Conservation (phyloP, 208 protist species). For the Leishmania mexicana region DNA sequence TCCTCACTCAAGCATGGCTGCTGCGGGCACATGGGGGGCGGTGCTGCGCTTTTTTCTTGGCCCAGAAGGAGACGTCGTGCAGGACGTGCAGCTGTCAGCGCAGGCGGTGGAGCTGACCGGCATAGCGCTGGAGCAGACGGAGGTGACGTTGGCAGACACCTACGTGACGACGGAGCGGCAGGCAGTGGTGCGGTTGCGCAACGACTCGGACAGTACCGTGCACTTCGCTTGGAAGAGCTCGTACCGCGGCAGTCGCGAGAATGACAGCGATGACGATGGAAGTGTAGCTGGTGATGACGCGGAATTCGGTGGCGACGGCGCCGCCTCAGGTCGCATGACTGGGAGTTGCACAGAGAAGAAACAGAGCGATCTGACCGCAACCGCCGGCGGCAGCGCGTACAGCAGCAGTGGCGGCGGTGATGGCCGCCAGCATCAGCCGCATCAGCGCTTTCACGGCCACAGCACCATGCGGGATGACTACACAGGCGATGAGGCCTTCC, state of each 20-base stretch:
- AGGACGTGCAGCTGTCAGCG: slow-evolving; percentile 72
- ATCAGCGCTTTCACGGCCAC: background rate
- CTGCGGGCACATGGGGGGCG: slow-evolving; percentile 20
- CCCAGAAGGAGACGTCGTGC: slow-evolving; percentile 76
- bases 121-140: slow-evolving; percentile 61
- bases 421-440: slow-evolving; percentile 13
- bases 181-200: slow-evolving; percentile 81
- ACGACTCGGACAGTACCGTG: slow-evolving; percentile 83
- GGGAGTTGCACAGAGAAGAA: background rate
- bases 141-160: slow-evolving; percentile 79
- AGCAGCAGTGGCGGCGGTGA: background rate
- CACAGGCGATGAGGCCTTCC: slow-evolving; percentile 89
- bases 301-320: background rate
- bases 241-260: slow-evolving; percentile 13
- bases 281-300: slow-evolving; percentile 2
- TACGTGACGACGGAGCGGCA: slow-evolving; percentile 93
- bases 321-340: background rate
- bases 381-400: background rate
- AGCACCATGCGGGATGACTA: slow-evolving; percentile 19
- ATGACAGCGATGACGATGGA: slow-evolving; percentile 1
- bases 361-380: background rate
- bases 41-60: slow-evolving; percentile 83
- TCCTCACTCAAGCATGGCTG: slow-evolving; percentile 13
- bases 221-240: slow-evolving; percentile 85
- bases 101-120: slow-evolving; percentile 64